phyloP scores from a whole-genome alignment of 140 eudicot species.

The Ambrosia hybrid region DNA sequence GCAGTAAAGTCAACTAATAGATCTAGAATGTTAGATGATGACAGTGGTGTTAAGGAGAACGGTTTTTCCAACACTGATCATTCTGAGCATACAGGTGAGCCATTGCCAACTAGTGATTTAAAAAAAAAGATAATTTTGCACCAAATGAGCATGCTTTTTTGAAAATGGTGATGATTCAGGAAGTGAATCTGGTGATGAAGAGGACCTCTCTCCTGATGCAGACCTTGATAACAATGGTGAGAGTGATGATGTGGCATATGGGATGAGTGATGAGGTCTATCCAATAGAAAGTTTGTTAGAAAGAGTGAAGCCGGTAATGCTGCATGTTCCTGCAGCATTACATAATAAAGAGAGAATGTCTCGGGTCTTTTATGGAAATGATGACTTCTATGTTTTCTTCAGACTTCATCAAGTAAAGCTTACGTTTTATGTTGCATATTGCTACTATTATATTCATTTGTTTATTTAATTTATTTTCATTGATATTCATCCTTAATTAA shows the following conservation, averaged over 20 bases:
- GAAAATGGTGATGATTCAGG: constrained; percentile 69
- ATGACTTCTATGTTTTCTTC: constrained; percentile 84
- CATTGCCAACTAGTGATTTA: too few species aligned
- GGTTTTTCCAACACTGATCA: constrained; percentile 38
- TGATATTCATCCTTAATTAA: constrained; percentile 19
- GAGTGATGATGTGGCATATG: constrained; percentile 87
- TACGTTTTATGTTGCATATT: constrained; percentile 5
- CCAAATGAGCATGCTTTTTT: constrained; percentile 14
- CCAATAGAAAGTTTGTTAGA: constrained; percentile 48
- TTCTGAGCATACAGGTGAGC: constrained; percentile 9
- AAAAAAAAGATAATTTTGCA: too few species aligned
- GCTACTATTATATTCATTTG: not conserved
- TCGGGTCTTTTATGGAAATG: constrained; percentile 79
- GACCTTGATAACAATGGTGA: constrained; percentile 62
- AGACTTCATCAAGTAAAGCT: constrained; percentile 87
- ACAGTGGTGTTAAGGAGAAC: constrained; percentile 44
- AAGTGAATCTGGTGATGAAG: constrained; percentile 79
- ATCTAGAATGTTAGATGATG: constrained; percentile 34
- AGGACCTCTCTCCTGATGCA: constrained; percentile 68
- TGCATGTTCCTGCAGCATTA: constrained; percentile 41
- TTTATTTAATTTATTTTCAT: constrained; percentile 1
- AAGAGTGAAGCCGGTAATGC: constrained; percentile 65
- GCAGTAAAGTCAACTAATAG: constrained; percentile 31
- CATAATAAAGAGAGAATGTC: constrained; percentile 43
- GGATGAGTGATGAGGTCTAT: constrained; percentile 51